Conservation (phyloP, 108 stramenopile species). For the Stephanodiscus triporus region DNA sequence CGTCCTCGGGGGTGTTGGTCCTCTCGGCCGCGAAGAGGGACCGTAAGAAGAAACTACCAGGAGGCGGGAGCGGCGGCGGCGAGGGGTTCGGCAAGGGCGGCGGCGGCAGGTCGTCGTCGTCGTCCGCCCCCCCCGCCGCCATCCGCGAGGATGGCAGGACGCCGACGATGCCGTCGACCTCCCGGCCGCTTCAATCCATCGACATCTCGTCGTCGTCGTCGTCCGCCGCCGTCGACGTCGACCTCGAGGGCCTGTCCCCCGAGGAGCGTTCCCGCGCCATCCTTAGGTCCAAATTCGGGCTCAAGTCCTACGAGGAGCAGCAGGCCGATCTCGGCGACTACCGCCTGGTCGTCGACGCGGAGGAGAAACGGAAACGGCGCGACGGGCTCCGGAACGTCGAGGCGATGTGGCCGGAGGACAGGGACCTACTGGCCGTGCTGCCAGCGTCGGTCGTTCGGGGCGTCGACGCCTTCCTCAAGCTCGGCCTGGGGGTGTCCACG, state of each 20-base stretch:
- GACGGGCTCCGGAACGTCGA: conserved; percentile 54
- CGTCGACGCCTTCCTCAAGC: conserved; percentile 79
- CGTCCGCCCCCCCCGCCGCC: not conserved
- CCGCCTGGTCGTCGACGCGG: conserved; percentile 3
- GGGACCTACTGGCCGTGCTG: conserved; percentile 69
- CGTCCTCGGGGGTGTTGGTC: too few relatives aligned
- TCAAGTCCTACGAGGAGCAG: conserved; percentile 78
- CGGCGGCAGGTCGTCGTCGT: not conserved
- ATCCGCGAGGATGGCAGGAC: conserved; percentile 2
- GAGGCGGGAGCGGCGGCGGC: too few relatives aligned
- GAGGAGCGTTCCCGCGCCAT: conserved; percentile 68
- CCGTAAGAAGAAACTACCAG: too few relatives aligned
- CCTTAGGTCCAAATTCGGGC: conserved; percentile 72
- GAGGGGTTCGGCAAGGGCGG: too few relatives aligned
- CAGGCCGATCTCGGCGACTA: conserved; percentile 46
- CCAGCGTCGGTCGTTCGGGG: conserved; percentile 64
- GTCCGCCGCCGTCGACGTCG: not conserved
- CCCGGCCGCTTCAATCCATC: conserved; percentile 9
- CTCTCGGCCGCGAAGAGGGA: too few relatives aligned
- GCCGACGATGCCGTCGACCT: not conserved
- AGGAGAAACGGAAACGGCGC: conserved; percentile 39
- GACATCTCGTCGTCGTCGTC: not conserved
- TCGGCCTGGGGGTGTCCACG: conserved; percentile 63
- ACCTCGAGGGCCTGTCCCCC: conserved; percentile 31
- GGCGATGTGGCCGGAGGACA: conserved; percentile 65